These are phyloP conservation scores for Paradendryphiella salina DNA, from an alignment of 2,329 filamentous ascomycete genomes.

Conservation along the genomic window DNA sequence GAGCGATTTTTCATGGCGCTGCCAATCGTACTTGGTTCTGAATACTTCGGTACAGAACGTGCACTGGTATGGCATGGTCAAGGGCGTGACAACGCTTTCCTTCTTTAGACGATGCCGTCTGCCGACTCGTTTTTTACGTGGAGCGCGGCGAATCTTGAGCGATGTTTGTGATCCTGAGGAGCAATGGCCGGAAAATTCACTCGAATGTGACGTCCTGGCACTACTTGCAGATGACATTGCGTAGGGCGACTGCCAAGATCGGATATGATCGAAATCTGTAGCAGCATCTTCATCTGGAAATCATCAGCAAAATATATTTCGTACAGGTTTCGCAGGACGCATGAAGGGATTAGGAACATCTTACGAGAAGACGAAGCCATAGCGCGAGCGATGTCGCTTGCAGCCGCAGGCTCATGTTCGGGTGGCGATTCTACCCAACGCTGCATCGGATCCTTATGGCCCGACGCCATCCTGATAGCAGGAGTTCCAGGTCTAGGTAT, in stretches of 20 bases:
- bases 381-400: constrained; percentile 29
- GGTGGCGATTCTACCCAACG: constrained; percentile 38
- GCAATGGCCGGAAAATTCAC: constrained; percentile 21
- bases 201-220: constrained; percentile 29
- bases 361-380: constrained; percentile 23
- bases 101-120: constrained; percentile 17
- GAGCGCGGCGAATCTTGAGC: constrained; percentile 12
- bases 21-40: constrained; percentile 39
- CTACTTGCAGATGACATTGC: constrained; percentile 30
- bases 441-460: constrained; percentile 28
- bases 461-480: constrained; percentile 11
- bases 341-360: not conserved
- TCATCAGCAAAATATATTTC: not conserved
- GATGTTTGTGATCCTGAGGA: constrained; percentile 26
- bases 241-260: constrained; percentile 19
- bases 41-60: constrained; percentile 40
- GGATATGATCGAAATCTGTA: constrained; percentile 2
- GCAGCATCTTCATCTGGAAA: not conserved
- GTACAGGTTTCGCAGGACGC: too few species aligned
- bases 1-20: constrained; percentile 36
- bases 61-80: constrained; percentile 30
- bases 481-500: constrained; percentile 31
- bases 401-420: constrained; percentile 33
- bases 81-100: constrained; percentile 7
- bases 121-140: constrained; percentile 17